Evolutionary conservation across 306 rosid species (phyloP).

Genomic region (Castanospermum australe): DNA sequence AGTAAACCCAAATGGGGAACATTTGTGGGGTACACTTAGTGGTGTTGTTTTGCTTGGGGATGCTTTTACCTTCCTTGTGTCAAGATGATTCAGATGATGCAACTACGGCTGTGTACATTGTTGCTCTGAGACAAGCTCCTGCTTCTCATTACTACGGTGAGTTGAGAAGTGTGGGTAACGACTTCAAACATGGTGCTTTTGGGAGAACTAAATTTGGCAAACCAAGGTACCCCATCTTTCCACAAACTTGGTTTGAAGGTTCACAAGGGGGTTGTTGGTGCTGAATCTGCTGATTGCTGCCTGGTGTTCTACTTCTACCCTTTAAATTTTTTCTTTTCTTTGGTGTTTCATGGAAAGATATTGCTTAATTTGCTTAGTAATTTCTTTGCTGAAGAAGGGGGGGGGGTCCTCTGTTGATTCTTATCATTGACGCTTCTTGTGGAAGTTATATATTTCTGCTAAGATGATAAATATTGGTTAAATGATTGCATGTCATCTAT

Average conservation of each 20-base stretch:
- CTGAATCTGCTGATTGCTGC: background rate
- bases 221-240: conserved; percentile 52
- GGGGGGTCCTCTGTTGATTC: background rate
- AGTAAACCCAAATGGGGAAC: conserved; percentile 54
- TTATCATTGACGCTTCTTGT: conserved; percentile 33
- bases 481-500: conserved; percentile 37
- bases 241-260: background rate
- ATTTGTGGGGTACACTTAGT: conserved; percentile 37
- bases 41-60: conserved; percentile 44
- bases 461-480: conserved; percentile 3
- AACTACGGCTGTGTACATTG: conserved; percentile 70
- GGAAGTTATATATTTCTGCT: conserved; percentile 31
- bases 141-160: conserved; percentile 55
- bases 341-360: background rate
- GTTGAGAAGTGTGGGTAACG: conserved; percentile 44
- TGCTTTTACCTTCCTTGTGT: conserved; percentile 48
- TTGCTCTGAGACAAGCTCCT: conserved; percentile 71
- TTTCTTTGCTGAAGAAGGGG: background rate
- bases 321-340: background rate
- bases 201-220: conserved; percentile 60
- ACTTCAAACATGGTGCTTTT: conserved; percentile 39
- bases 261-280: background rate
- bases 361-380: background rate
- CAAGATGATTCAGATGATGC: conserved; percentile 51
- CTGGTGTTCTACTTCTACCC: background rate